Evolutionary conservation across 441 rosid species (phyloP).

Genomic region (Sinapis alba): DNA sequence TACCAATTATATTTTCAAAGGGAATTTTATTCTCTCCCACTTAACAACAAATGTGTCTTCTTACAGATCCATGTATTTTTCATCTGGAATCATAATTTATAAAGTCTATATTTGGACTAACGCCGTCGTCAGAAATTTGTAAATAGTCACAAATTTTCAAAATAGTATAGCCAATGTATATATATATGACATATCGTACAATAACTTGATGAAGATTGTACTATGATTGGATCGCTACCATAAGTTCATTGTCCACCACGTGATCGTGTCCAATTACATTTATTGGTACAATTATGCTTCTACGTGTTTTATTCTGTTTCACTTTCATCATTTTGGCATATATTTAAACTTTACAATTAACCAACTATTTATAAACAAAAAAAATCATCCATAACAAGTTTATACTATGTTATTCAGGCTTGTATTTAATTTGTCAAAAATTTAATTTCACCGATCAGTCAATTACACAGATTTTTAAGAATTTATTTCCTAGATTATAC

Average conservation of each 20-base stretch:
- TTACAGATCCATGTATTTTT: too few species aligned
- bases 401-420: neutral
- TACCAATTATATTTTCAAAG: too few species aligned
- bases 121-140: too few species aligned
- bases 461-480: neutral
- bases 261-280: slow-evolving; percentile 34
- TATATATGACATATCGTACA: slow-evolving; percentile 25
- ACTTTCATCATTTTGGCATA: slow-evolving; percentile 20
- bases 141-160: slow-evolving; percentile 5
- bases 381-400: neutral
- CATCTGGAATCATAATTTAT: too few species aligned
- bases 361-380: neutral
- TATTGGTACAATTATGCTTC: slow-evolving; percentile 27
- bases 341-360: neutral
- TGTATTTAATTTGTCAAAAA: neutral
- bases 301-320: slow-evolving; percentile 34
- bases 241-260: slow-evolving; percentile 32
- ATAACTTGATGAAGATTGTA: slow-evolving; percentile 28
- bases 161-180: slow-evolving; percentile 14
- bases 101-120: too few species aligned
- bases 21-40: too few species aligned
- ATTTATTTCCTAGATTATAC: neutral
- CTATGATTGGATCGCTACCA: slow-evolving; percentile 38
- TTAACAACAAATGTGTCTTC: too few species aligned
- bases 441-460: neutral